These are phyloP conservation scores for Hericium alpestre DNA, from an alignment of 768 basidiomycete genomes.

Conservation along the genomic window DNA sequence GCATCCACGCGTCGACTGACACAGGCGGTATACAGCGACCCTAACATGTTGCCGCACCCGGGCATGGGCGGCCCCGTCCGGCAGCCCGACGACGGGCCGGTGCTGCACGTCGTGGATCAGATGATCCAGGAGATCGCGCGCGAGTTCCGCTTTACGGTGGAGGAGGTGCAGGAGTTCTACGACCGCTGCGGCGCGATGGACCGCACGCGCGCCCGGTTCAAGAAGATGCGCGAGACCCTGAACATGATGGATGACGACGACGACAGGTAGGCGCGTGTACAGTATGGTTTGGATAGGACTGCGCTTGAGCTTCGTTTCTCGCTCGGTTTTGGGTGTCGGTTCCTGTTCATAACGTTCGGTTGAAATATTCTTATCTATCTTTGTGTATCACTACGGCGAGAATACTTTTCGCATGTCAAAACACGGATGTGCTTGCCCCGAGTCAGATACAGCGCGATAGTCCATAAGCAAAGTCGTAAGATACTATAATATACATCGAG, in stretches of 20 bases:
- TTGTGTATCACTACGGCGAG: too few species aligned
- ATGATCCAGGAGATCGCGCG: conserved; percentile 55
- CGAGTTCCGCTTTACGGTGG: conserved; percentile 59
- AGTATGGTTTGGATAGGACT: too few species aligned
- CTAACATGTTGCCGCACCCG: neutral
- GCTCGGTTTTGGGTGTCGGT: too few species aligned
- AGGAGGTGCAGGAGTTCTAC: conserved; percentile 73
- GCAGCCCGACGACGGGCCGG: conserved; percentile 1
- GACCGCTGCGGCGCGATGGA: conserved; percentile 64
- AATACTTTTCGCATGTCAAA: too few species aligned
- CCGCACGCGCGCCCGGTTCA: conserved; percentile 53
- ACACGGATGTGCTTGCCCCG: too few species aligned
- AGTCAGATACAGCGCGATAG: too few species aligned
- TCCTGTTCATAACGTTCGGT: neutral
- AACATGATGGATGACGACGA: conserved; percentile 6
- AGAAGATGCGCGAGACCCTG: conserved; percentile 48
- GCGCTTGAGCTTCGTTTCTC: too few species aligned
- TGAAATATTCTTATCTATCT: neutral
- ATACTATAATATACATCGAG: too few species aligned
- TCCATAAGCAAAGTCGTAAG: too few species aligned
- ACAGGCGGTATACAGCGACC: neutral
- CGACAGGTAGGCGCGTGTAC: neutral
- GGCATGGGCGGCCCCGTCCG: conserved; percentile 3
- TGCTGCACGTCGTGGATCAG: conserved; percentile 56
- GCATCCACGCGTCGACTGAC: neutral